Evolutionary conservation across 1,284 basidiomycete species (phyloP), one percentile per base, ranked within the genome.

Genomic region (Phellinidium pouzarii): DNA sequence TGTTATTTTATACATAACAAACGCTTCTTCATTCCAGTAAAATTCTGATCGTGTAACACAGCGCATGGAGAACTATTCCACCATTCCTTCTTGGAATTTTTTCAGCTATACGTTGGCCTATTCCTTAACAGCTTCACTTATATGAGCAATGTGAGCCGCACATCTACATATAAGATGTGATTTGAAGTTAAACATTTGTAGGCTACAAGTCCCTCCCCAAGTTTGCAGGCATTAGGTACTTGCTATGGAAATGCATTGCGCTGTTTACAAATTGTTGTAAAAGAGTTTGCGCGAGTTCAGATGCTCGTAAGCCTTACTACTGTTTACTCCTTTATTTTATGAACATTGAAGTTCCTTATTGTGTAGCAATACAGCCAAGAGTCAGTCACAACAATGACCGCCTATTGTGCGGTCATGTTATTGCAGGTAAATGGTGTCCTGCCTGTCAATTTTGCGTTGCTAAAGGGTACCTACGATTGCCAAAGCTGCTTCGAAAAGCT

Each of bases 111-210:
- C 63, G 83, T 87, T 44, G 74, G 82, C 54, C 70, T 91, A 42
- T 91, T 90, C 69, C 69, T 91, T 60, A 91, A 91, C 66, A 87
- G 83, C 57, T 86, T 88, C 64, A 87, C 76, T 22, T 76, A 78
- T 25, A 74, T 81, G 64, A 65, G 70, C 50, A 75, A 78, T 56
- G 83, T 79, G 60, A 61, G 78, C 66, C 19, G 3, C 26, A 25
- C 46, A 40, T 40, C 11, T 43, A 11, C 44, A 41, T 37, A 44
- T 8, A 22, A 37, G 26, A 44, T 31, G 27, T 14, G 22, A 17
- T 38, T 26, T 22, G 49, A 41, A 50, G n/a, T 31, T 38, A 46
- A 47, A 9, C 38, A n/a, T 31, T 37, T 25, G 31, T 27, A 65
- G 64, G 51, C 57, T 23, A 62, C 61, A 29, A 76, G 76, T 31